Base-by-base conservation (phyloP, 2,329 filamentous ascomycete species). In the Pseudohalonectria lignicola region DNA sequence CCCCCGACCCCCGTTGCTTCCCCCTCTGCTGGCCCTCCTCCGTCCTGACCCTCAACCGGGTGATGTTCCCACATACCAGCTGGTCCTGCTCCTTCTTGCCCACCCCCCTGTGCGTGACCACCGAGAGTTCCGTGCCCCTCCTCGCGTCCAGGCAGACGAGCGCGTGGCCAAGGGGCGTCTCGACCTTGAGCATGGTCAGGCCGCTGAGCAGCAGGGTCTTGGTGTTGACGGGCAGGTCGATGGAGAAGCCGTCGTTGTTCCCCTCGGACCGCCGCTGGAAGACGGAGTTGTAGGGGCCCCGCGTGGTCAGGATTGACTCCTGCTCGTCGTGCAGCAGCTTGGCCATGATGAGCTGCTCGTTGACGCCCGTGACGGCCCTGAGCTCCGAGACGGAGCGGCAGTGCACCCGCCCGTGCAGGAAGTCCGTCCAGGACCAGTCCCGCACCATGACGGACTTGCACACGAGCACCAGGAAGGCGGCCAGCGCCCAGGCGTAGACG, bases 371-470 rank as follows among this genome's bases (percentile, higher is more conserved):
- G 5, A 48, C 41, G 11, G 42, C 39, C 10, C 33, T 29, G 5
- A 55, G 39, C 37, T 55, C 51, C 3, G 44, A 49, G 2, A 54
- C 47, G 7, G 42, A 46, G 15, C 45, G 39, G 41, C 53, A 57
- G 4, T 36, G 36, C 4, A 57, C 53, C 2, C 41, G 40, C 0
- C 45, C 19, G 7, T 39, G 49, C 10, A 57, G 38, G 31, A 57
- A 57, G 40, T 55, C 52, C 15, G 45, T 43, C 54, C 54, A 57
- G 1, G 45, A 20, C 54, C 54, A 57, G 3, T 45, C 37, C 3
- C 41, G 29, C 3, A 56, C 52, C 1, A 41, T 37, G 13, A 50
- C 29, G 31, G 36, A 44, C 43, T 56, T 55, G 28, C 36, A 40
- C 1, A 55, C 28, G 3, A 57, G 42, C 1, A 56, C 26, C 16